Evolutionary conservation across 768 basidiomycete genomes (phyloP).

Genomic region (Pholiota molesta): DNA sequence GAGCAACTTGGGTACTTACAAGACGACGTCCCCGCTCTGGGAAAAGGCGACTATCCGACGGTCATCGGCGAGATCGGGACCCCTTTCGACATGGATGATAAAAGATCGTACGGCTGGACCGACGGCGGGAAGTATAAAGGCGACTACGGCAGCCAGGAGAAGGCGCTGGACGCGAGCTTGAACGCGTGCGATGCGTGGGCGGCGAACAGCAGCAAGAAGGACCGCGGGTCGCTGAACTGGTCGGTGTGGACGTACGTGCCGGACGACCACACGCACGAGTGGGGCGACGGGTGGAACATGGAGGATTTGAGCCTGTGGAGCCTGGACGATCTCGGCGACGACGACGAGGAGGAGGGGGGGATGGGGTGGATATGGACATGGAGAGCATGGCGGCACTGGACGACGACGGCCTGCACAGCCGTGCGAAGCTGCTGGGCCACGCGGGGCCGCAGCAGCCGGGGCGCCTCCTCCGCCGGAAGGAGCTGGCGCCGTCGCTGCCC

Average conservation of each 20-base stretch:
- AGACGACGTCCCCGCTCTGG: constrained; percentile 68
- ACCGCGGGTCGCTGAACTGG: constrained; percentile 55
- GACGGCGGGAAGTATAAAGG: constrained; percentile 69
- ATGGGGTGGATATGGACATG: constrained; percentile 13
- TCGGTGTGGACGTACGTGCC: constrained; percentile 91
- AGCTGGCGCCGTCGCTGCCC: constrained; percentile 15
- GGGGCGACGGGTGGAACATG: constrained; percentile 97
- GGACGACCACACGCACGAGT: constrained; percentile 74
- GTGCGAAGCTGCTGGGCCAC: constrained; percentile 35
- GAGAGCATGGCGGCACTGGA: constrained; percentile 10
- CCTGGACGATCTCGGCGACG: constrained; percentile 60
- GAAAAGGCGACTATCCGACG: constrained; percentile 67
- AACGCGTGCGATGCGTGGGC: constrained; percentile 67
- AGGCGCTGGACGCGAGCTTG: constrained; percentile 84
- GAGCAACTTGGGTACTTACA: constrained; percentile 83
- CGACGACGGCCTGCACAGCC: constrained; percentile 33
- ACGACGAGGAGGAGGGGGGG: constrained; percentile 14
- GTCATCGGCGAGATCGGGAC: constrained; percentile 96
- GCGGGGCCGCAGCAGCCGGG: background rate
- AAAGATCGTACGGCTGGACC: constrained; percentile 81
- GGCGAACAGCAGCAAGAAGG: background rate
- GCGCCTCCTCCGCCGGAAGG: background rate
- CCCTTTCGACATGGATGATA: constrained; percentile 92
- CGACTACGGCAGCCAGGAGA: constrained; percentile 77
- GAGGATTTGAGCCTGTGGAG: constrained; percentile 95